phyloP scores from a whole-genome alignment of 1,284 basidiomycete species.

The Chiua sp. region DNA sequence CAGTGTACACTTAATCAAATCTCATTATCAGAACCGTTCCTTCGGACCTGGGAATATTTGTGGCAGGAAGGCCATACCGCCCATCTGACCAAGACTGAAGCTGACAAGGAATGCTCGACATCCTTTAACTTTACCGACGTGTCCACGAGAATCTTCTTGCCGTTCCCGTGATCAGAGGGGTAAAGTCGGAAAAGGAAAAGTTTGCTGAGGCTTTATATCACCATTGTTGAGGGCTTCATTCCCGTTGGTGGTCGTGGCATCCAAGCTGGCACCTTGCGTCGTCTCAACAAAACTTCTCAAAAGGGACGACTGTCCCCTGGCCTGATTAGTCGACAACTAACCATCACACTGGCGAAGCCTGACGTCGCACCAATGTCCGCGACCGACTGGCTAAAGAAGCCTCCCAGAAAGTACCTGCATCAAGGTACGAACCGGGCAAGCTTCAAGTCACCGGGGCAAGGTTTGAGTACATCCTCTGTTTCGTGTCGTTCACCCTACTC shows the following conservation, averaged over 20 bases:
- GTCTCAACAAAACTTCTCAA: slow-evolving; percentile 99
- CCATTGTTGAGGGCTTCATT: slow-evolving; percentile 98
- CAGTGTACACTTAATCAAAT: neutral
- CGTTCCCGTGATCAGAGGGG: slow-evolving; percentile 94
- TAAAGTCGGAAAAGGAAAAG: slow-evolving; percentile 99
- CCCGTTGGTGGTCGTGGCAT: slow-evolving; percentile 98
- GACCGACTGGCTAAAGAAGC: too few relatives aligned
- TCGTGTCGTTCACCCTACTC: too few relatives aligned
- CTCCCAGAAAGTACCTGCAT: too few relatives aligned
- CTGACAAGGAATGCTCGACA: slow-evolving; percentile 92
- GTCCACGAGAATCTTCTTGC: slow-evolving; percentile 99
- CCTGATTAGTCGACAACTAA: too few relatives aligned
- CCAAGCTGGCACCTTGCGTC: slow-evolving; percentile 98
- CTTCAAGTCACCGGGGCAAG: too few relatives aligned
- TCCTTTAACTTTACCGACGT: slow-evolving; percentile 94
- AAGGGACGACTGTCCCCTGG: slow-evolving; percentile 26
- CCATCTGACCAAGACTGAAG: slow-evolving; percentile 87
- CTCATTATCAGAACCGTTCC: slow-evolving; percentile 84
- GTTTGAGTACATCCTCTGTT: too few relatives aligned
- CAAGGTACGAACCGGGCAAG: too few relatives aligned
- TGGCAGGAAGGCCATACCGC: slow-evolving; percentile 99
- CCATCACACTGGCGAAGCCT: too few relatives aligned
- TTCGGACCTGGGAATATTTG: slow-evolving; percentile 98
- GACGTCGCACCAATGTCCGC: too few relatives aligned
- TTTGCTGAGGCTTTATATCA: slow-evolving; percentile 99